These are phyloP conservation scores for Seiridium unicorne DNA, from an alignment of 2,329 filamentous ascomycete genomes.

Conservation along the genomic window DNA sequence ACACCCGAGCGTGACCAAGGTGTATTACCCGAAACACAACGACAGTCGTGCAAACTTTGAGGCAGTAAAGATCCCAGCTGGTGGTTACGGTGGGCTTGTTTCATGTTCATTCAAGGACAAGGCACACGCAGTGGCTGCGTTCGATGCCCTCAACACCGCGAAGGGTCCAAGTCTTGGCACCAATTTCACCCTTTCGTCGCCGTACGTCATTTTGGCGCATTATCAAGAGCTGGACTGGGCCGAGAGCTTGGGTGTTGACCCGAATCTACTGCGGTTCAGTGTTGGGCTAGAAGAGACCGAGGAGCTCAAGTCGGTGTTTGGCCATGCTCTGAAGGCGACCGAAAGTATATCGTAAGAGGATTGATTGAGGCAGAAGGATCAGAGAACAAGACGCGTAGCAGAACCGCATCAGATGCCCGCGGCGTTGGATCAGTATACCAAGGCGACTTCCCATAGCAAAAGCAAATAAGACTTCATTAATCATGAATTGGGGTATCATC, in stretches of 20 bases:
- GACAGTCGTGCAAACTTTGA: slow-evolving; percentile 74
- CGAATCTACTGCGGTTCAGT: slow-evolving; percentile 79
- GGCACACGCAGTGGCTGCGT: slow-evolving; percentile 75
- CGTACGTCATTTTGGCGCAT: slow-evolving; percentile 89
- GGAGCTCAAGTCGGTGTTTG: slow-evolving; percentile 63
- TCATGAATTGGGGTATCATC: background rate
- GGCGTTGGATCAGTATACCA: background rate
- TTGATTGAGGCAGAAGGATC: background rate
- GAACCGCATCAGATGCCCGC: background rate
- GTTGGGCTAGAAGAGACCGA: slow-evolving; percentile 81
- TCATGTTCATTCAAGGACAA: slow-evolving; percentile 76
- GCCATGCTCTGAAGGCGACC: slow-evolving; percentile 65
- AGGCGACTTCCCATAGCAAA: too few species aligned
- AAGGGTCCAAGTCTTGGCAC: slow-evolving; percentile 96
- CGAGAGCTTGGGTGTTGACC: slow-evolving; percentile 75
- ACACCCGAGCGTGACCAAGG: slow-evolving; percentile 64
- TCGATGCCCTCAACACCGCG: slow-evolving; percentile 79
- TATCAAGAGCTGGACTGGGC: slow-evolving; percentile 94
- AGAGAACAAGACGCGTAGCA: background rate
- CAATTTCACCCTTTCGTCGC: slow-evolving; percentile 91
- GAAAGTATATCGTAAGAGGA: slow-evolving; percentile 16
- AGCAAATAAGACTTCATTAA: background rate
- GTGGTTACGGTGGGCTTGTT: slow-evolving; percentile 87
- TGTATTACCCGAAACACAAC: slow-evolving; percentile 86
- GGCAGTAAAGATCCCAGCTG: slow-evolving; percentile 66